Conservation (phyloP, 2,329 filamentous ascomycete genomes). For the Botryotinia narcissicola region DNA sequence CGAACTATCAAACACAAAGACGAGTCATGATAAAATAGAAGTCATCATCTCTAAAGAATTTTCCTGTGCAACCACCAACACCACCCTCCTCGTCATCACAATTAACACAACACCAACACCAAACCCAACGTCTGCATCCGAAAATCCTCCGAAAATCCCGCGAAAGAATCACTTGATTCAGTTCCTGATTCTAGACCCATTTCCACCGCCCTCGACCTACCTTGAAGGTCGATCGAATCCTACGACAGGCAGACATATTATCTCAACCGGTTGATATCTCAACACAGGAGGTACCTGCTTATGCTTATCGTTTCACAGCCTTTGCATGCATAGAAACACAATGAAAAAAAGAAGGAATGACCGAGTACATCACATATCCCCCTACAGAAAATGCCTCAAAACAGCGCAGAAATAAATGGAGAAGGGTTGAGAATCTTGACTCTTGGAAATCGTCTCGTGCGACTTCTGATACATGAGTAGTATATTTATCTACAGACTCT, state of each 20-base stretch:
- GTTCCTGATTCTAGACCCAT: background rate
- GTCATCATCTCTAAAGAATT: background rate
- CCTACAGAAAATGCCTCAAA: background rate
- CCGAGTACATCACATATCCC: background rate
- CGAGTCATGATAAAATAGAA: background rate
- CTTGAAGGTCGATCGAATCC: background rate
- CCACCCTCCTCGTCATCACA: background rate
- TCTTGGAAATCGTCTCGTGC: background rate
- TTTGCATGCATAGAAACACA: background rate
- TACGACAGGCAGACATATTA: background rate
- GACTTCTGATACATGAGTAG: background rate
- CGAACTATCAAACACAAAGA: background rate
- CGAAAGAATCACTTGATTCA: background rate
- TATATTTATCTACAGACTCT: background rate
- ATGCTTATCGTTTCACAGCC: background rate
- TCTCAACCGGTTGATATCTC: background rate
- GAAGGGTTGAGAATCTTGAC: background rate
- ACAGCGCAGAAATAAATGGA: background rate
- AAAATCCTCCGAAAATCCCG: background rate
- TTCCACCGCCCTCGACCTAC: background rate
- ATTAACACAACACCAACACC: background rate
- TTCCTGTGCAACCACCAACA: background rate
- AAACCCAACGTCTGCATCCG: background rate
- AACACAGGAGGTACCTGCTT: background rate
- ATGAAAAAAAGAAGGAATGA: background rate